Base-by-base conservation (phyloP, 2,329 filamentous ascomycete genomes). In the Teratosphaeria zuluensis region DNA sequence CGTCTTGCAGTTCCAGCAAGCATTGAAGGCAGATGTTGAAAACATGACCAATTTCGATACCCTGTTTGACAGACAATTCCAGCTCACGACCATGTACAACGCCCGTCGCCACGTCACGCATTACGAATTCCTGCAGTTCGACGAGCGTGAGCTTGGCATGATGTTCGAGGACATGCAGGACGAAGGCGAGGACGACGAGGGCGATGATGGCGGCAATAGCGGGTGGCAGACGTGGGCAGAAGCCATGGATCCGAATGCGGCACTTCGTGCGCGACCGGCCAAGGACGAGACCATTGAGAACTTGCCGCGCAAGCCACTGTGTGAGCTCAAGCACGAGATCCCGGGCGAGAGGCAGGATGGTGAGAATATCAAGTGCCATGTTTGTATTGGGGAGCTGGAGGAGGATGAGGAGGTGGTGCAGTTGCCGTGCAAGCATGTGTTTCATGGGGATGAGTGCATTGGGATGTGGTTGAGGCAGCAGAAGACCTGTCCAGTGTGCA, bases 141-240 rank as follows among this genome's bases (percentile, higher is more conserved):
- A 70, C 48, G 67, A 69, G 64, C 63, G 67, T 12, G 59, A 65
- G 55, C 69, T 66, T 65, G 66, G 64, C 9, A 54, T 60, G 14
- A 56, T 54, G 9, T 68, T 69, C 55, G 66, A 65, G 24, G 67
- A 69, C 53, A 64, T 65, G 62, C 31, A 56, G 12, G 56, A 58
- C 38, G 63, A 65, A 16, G 59, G 58, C 3, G 51, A 51, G 28
- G 56, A 58, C 8, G 53, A 21, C 30, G 54, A 60, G 30, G 58
- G 24, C n/a, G 55, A 58, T n/a, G 51, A 55, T 1, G 56, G 42
- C 21, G 56, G 35, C 3, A 54, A 35, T 14, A 62, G 59, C 11
- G 33, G 51, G 59, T 69, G 58, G 31, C 59, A 68, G 58, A 42
- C 58, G 14, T 68, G 62, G 59, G 53, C 56, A 1, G 68, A 68